A percentile compares a stretch with the other conserved stretches of the same genome.
phyloP scores from a whole-genome alignment of 2,329 filamentous ascomycete genomes.

The Fusarium sp. region DNA sequence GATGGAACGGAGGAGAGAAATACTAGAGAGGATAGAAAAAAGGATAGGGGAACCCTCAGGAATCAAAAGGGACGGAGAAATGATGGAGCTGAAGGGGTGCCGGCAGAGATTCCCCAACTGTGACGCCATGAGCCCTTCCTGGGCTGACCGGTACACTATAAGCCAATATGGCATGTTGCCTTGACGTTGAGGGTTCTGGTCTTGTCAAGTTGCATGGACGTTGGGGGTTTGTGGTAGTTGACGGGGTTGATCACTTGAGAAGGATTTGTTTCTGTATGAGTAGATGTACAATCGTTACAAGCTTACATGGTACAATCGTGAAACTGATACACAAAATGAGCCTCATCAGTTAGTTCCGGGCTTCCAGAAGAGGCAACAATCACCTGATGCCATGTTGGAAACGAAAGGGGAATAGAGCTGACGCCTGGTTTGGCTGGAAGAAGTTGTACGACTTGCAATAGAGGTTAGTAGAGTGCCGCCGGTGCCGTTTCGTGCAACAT shows the following conservation, averaged over 20 bases:
- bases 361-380: not conserved
- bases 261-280: too few species aligned
- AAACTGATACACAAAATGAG: not conserved
- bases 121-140: not conserved
- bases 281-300: not conserved
- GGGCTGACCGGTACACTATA: not conserved
- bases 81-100: not conserved
- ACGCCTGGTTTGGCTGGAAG: not conserved
- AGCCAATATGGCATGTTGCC: not conserved
- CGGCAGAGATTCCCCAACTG: not conserved
- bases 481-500: not conserved
- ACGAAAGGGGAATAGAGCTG: not conserved
- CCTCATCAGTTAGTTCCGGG: not conserved
- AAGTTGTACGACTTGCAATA: not conserved
- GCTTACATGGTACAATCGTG: not conserved
- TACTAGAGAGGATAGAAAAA: not conserved
- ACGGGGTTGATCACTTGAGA: not conserved
- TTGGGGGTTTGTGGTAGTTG: not conserved
- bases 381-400: not conserved
- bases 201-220: not conserved
- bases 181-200: not conserved
- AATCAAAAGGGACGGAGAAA: not conserved
- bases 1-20: not conserved
- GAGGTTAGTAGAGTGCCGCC: not conserved
- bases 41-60: not conserved